Percentiles rank a stretch among this genome's conserved stretches.
These are phyloP conservation scores for Solanum ossicruentum DNA, from an alignment of 257 asterid species.

Conservation along the genomic window DNA sequence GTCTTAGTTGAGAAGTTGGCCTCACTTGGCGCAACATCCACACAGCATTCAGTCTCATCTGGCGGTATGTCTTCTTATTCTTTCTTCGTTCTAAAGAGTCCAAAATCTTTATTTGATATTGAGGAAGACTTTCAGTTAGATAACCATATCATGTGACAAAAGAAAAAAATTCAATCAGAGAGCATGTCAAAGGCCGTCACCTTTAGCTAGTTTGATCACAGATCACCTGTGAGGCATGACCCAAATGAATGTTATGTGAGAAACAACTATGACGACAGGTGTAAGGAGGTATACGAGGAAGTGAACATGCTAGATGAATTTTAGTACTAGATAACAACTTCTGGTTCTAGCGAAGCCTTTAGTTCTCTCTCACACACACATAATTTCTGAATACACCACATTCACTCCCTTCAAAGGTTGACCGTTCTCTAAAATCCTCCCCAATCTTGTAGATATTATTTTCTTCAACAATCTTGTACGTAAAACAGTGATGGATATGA, in stretches of 20 bases:
- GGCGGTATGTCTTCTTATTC: slow-evolving; percentile 11
- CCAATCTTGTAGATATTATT: not conserved
- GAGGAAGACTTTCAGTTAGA: not conserved
- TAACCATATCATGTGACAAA: not conserved
- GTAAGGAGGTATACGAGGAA: not conserved
- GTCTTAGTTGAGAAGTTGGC: slow-evolving; percentile 69
- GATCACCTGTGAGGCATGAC: not conserved
- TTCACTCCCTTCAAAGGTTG: not conserved
- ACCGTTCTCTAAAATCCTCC: not conserved
- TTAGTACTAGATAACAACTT: not conserved
- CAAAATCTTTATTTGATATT: not conserved
- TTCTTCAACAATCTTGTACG: not conserved
- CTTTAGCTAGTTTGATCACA: not conserved
- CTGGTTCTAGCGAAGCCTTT: not conserved
- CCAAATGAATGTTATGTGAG: not conserved
- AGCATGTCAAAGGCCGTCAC: not conserved
- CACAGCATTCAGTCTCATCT: slow-evolving; percentile 12
- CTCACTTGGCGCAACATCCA: slow-evolving; percentile 38
- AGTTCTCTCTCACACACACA: not conserved
- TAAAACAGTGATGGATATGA: not conserved
- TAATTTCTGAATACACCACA: not conserved
- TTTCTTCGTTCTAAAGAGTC: not conserved
- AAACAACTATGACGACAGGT: not conserved
- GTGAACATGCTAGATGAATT: not conserved
- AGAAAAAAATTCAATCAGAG: not conserved